A percentile compares a stretch with the other conserved stretches of the same genome.
Evolutionary conservation across 192 early-diverging fungal genomes (phyloP).

Genomic region (Diversispora eburnea): DNA sequence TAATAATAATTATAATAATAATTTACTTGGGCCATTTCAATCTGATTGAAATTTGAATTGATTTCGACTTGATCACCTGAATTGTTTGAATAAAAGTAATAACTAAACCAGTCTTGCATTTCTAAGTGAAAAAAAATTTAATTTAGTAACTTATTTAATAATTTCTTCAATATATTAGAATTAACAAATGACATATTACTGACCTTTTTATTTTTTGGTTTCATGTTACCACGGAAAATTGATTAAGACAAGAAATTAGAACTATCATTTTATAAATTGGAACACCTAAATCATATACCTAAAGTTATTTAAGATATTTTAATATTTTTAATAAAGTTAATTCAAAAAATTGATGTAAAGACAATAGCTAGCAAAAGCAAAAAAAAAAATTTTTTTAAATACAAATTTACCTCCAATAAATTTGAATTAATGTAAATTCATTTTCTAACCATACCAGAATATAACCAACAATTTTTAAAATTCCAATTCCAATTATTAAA

Average conservation of each 20-base stretch:
- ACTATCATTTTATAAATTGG: constrained; percentile 53
- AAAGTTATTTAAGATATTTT: neutral
- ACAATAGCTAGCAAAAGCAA: neutral
- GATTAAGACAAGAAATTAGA: neutral
- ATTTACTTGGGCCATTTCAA: constrained; percentile 31
- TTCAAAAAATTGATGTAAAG: constrained; percentile 4
- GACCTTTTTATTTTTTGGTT: constrained; percentile 1
- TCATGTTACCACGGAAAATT: neutral
- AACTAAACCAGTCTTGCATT: constrained; percentile 34
- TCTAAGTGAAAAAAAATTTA: neutral
- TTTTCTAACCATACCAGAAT: constrained; percentile 58
- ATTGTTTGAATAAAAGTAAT: constrained; percentile 41
- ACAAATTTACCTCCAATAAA: constrained; percentile 48
- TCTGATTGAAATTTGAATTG: constrained; percentile 26
- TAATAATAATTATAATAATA: neutral
- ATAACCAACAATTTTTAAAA: constrained; percentile 41
- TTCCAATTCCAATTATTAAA: neutral
- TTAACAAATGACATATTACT: too few species aligned
- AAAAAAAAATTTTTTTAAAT: neutral
- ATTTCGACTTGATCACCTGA: constrained; percentile 40
- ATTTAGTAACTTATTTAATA: neutral
- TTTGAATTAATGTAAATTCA: constrained; percentile 63
- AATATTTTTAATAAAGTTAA: neutral
- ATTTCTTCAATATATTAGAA: too few species aligned
- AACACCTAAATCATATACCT: constrained; percentile 48